A percentile compares a stretch with the other conserved stretches of the same genome.
phyloP scores from a whole-genome alignment of 1,139 yeast genomes.

The Debaryomyces fabryi region DNA sequence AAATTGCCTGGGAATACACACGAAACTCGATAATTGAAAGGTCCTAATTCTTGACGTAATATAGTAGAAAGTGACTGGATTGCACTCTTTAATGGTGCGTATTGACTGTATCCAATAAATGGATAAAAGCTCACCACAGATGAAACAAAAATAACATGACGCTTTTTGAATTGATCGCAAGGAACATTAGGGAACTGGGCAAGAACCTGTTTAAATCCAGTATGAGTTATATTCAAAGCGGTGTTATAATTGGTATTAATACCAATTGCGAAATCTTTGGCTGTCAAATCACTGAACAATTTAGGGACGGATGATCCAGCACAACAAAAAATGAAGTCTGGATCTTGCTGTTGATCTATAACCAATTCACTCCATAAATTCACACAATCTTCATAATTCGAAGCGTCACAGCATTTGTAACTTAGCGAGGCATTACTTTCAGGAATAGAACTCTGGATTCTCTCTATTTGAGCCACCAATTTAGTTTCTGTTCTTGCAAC shows the following conservation, averaged over 20 bases:
- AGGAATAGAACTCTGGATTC: slow-evolving; percentile 33
- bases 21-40: slow-evolving; percentile 63
- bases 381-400: slow-evolving; percentile 55
- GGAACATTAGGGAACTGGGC: slow-evolving; percentile 10
- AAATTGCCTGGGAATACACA: slow-evolving; percentile 87
- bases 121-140: slow-evolving; percentile 85
- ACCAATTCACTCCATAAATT: slow-evolving; percentile 34
- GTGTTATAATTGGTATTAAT: slow-evolving; percentile 73
- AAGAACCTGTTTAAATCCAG: slow-evolving; percentile 47
- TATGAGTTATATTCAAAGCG: slow-evolving; percentile 70
- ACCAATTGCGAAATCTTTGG: slow-evolving; percentile 61
- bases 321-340: slow-evolving; percentile 80
- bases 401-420: slow-evolving; percentile 67
- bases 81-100: slow-evolving; percentile 89
- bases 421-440: slow-evolving; percentile 34
- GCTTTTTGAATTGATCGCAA: slow-evolving; percentile 24
- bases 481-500: slow-evolving; percentile 74
- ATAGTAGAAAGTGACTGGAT: slow-evolving; percentile 72
- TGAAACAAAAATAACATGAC: slow-evolving; percentile 77
- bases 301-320: slow-evolving; percentile 89
- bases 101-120: slow-evolving; percentile 87
- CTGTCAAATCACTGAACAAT: slow-evolving; percentile 67
- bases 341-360: slow-evolving; percentile 35
- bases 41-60: slow-evolving; percentile 77
- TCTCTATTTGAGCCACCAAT: slow-evolving; percentile 50